Evolutionary conservation across 257 asterid species (phyloP), one percentile per base, ranked within the genome.

Genomic region (Lavandula angustifolia): DNA sequence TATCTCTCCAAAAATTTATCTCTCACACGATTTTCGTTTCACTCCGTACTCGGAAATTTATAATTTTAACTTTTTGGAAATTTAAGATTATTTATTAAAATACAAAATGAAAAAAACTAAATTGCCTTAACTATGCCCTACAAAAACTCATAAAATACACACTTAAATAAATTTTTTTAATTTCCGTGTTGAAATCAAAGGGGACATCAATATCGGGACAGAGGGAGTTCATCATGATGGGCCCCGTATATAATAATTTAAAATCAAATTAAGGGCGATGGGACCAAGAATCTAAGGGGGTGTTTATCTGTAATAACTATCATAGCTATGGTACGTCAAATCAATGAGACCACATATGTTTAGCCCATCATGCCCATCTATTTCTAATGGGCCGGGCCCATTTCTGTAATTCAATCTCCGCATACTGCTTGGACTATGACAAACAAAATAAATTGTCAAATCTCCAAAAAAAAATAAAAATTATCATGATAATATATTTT

Each of bases 261-360:
- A 22, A 22, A 46, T 46, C 22, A 31, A 62, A 54, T 62, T 32
- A 35, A 47, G 35, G 33, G 51, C 18, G 64, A 37, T 50, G 72
- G 79, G 75, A 51, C 72, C 79, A 65, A 63, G 60, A 75, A 69
- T 69, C 71, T 41, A 13, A 57, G 9, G 18, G 41, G 59, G 29
- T 16, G 71, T 52, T 67, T 40, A 33, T 51, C 37, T 50, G 41
- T 33, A 34, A 29, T 63, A 59, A 48, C 64, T 52, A 35, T 47
- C 8, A 13, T 62, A 61, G 49, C 40, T 41, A 48, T 31, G 46
- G 44, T 16, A 33, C 12, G 73, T 74, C 71, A 52, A 40, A 41
- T 74, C 75, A 74, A 31, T 14, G 50, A 49, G 56, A 51, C 66
- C 74, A 47, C 58, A 38, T 4, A 47, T 32, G 58, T 54, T 18